Evolutionary conservation across 2,329 filamentous ascomycete species (phyloP).

Genomic region (Cercospora sp.): DNA sequence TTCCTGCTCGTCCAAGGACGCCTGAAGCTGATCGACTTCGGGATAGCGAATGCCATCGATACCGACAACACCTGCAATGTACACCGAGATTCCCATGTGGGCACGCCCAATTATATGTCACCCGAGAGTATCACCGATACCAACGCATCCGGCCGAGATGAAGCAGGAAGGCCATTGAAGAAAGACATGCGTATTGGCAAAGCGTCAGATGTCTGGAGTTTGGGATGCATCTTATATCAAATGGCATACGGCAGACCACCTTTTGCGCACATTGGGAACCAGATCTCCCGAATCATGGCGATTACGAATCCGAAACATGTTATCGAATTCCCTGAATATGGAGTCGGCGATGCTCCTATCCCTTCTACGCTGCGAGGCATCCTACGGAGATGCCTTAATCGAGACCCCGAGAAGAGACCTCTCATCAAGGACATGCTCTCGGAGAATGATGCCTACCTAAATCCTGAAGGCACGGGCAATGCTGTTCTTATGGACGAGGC

Average conservation of each 20-base stretch:
- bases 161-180: slow-evolving; percentile 50
- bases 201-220: slow-evolving; percentile 90
- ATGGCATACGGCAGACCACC: slow-evolving; percentile 98
- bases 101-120: slow-evolving; percentile 98
- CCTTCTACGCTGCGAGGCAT: slow-evolving; percentile 58
- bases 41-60: slow-evolving; percentile 96
- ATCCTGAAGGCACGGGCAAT: slow-evolving; percentile 54
- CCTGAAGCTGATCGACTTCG: slow-evolving; percentile 96
- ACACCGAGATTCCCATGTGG: slow-evolving; percentile 90
- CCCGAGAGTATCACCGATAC: slow-evolving; percentile 90
- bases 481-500: slow-evolving; percentile 56
- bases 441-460: slow-evolving; percentile 58
- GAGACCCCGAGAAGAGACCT: slow-evolving; percentile 58
- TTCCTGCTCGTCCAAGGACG: slow-evolving; percentile 89
- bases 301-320: slow-evolving; percentile 76
- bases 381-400: slow-evolving; percentile 58
- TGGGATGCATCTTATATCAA: slow-evolving; percentile 95
- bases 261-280: slow-evolving; percentile 87
- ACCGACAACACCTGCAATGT: slow-evolving; percentile 96
- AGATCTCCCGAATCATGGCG: slow-evolving; percentile 80
- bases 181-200: slow-evolving; percentile 96
- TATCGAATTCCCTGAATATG: slow-evolving; percentile 70
- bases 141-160: slow-evolving; percentile 57
- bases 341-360: slow-evolving; percentile 62
- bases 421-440: slow-evolving; percentile 58